Conservation (phyloP, 176 grass and related monocot genomes). For the Canna indica region DNA sequence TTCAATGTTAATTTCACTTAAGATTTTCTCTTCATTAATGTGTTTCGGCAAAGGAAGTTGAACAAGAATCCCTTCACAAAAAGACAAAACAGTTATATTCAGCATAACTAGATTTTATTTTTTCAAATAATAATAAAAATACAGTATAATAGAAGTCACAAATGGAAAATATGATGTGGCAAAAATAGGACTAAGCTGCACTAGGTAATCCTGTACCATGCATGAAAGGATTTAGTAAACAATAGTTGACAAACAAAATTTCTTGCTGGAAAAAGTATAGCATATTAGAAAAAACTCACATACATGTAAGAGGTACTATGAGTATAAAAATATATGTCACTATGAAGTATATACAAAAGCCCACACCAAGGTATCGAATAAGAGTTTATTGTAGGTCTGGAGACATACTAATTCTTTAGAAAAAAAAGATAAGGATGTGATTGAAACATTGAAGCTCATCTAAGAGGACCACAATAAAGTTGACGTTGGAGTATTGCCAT, state of each 20-base stretch:
- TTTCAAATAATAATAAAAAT: background rate
- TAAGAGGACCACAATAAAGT: too few species aligned
- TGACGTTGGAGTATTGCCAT: too few species aligned
- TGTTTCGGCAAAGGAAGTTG: conserved; percentile 92
- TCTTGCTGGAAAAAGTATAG: background rate
- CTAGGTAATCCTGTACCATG: background rate
- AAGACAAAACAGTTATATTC: background rate
- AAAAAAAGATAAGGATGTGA: too few species aligned
- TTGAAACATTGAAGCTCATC: too few species aligned
- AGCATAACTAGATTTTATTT: background rate
- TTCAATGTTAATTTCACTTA: conserved; percentile 65
- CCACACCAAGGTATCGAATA: too few species aligned
- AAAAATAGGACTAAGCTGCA: background rate
- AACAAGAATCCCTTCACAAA: conserved; percentile 63
- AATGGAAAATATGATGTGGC: background rate
- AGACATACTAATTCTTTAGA: too few species aligned
- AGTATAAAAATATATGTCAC: too few species aligned
- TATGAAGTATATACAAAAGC: too few species aligned
- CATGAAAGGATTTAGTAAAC: background rate
- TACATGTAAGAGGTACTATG: too few species aligned
- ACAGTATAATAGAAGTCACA: background rate
- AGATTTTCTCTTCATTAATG: conserved; percentile 84
- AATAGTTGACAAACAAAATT: background rate
- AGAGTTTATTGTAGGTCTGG: too few species aligned
- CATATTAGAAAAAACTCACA: background rate